Evolutionary conservation across 805 yeast genomes (phyloP), one percentile per base, ranked within the genome.

Genomic region (Ogataea saltuana): DNA sequence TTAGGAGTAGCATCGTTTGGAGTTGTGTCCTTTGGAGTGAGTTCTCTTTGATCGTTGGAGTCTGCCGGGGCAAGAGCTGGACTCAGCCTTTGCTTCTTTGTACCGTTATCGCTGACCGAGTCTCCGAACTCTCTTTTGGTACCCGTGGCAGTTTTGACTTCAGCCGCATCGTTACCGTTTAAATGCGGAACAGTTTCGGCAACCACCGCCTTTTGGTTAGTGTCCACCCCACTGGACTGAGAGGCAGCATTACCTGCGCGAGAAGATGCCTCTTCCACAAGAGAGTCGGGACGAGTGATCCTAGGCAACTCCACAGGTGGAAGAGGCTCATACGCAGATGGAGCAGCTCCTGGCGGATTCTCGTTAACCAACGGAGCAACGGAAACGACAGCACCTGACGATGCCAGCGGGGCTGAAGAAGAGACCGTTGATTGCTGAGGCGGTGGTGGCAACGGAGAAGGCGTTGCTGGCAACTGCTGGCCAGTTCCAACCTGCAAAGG

Each of bases 401-500:
- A 19, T n/a, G 30, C n/a, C 6, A 12, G 33, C 2, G 55, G 42
- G 9, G 48, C 45, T 5, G 51, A 33, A 10, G 39, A 32, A 4
- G 34, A n/a, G n/a, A n/a, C n/a, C n/a, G n/a, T n/a, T n/a, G n/a
- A n/a, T 30, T 6, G 47, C 26, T 16, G 50, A 23, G 12, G 44
- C 11, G 28, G 48, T 40, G 50, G 18, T 33, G 51, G 22, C 13
- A 13, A 19, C 31, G 48, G 23, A 11, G 44, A 12, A 20, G 25
- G 19, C 5, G 31, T 21, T 25, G 33, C 40, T 17, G 29, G 40
- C 37, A 59, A 60, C 34, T 54, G 61, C 41, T 56, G 64, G 31
- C 55, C 58, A 20, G 54, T 49, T 17, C 56, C 55, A 28, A 55
- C 53, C 45, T 58, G 61, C 42, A 55, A 51, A 48, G 56, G 60